Evolutionary conservation across 1,284 basidiomycete species (phyloP).

Genomic region (Papiliotrema terrestris): DNA sequence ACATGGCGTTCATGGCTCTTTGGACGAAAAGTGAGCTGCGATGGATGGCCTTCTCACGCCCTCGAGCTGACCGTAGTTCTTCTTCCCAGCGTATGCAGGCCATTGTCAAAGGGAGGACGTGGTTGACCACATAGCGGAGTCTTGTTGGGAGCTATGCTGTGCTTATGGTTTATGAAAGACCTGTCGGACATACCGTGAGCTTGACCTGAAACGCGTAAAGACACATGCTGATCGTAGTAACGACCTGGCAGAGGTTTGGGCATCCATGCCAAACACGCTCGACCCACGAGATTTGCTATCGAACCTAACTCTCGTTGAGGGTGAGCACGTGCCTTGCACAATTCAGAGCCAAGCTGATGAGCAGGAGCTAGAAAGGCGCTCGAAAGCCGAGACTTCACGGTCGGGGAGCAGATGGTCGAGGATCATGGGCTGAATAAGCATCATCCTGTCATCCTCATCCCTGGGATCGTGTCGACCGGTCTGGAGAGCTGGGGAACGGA

Average conservation of each 20-base stretch:
- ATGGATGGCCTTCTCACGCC: background rate
- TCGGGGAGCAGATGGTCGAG: conserved; percentile 67
- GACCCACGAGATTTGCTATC: conserved; percentile 38
- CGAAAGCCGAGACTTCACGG: conserved; percentile 77
- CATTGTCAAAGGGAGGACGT: background rate
- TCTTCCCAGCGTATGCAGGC: conserved; percentile 20
- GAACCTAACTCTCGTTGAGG: conserved; percentile 41
- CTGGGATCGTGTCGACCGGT: conserved; percentile 56
- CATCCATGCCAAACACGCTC: conserved; percentile 22
- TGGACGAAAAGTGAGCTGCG: conserved; percentile 22
- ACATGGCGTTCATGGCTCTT: conserved; percentile 24
- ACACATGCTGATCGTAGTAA: background rate
- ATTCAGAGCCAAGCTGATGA: background rate
- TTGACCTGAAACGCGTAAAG: background rate
- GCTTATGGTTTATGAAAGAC: conserved; percentile 20
- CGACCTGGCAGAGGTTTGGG: conserved; percentile 23
- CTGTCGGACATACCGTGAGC: conserved; percentile 22
- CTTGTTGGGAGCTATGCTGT: conserved; percentile 15
- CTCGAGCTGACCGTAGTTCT: conserved; percentile 10
- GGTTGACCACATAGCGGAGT: conserved; percentile 11
- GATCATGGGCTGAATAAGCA: conserved; percentile 64
- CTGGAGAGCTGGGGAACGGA: conserved; percentile 48
- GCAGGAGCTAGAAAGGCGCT: conserved; percentile 73
- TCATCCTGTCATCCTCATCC: conserved; percentile 74
- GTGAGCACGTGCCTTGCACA: conserved; percentile 8